Evolutionary conservation across 495 filamentous ascomycete genomes (phyloP), one percentile per base, ranked within the genome.

Genomic region (Penicillium desertorum): DNA sequence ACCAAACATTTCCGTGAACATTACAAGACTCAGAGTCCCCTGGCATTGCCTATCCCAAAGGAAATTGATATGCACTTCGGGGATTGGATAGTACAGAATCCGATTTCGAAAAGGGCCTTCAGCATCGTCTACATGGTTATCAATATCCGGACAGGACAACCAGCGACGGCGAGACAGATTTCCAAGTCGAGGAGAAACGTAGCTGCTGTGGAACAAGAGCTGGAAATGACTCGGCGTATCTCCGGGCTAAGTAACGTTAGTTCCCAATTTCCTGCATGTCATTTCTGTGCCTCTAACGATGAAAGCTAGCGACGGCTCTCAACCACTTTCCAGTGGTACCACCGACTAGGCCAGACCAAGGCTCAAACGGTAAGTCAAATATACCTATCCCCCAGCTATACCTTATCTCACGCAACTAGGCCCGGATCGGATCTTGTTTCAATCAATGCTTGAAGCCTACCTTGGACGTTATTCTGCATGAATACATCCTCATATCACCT

Each of bases 31-130:
- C 19, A 32, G 6, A 54, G 17, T 16, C 29, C 27, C 27, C 27
- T 29, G 4, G 27, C 7, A 29, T 29, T 54, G 37, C 25, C 51
- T 17, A 54, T 37, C 6, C 51, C 51, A 27, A 20, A 2, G 1
- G 25, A 45, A 2, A 32, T 11, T 29, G 23, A 54, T 45, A 16
- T 20, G 12, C 36, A 11, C 5, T 25, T 54, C 14, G 39, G 39
- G n/a, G 20, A 54, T 45, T 45, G 51, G 51, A 54, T 54, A 17
- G 23, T 54, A n/a, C 51, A 54, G n/a, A 9, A 54, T 11, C 51
- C 51, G 20, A 41, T 54, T 19, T 30, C 51, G 12, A 44, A 41
- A 17, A 41, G 27, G 14, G n/a, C 23, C 1, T 46, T 36, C 36
- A 29, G 42, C 6, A 27, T 46, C 10, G 52, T 55, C n/a, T 30